A percentile compares a stretch with the other conserved stretches of the same genome.
Evolutionary conservation across 2,329 filamentous ascomycete species (phyloP).

Genomic region (Cladophialophora psammophila): DNA sequence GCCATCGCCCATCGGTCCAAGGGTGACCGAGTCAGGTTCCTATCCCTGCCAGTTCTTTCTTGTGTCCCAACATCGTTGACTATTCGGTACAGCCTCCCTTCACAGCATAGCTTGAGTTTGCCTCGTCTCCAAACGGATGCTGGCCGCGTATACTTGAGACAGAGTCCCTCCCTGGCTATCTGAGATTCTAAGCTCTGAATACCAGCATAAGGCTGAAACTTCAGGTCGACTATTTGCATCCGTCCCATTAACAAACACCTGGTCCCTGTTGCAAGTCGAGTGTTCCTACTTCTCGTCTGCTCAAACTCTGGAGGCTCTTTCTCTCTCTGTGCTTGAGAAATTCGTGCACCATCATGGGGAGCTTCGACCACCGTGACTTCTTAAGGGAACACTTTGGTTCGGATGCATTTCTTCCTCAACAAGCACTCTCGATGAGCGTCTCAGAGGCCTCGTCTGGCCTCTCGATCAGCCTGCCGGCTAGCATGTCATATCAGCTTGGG

Average conservation of each 20-base stretch:
- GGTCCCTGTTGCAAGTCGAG: background rate
- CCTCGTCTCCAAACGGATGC: constrained; percentile 6
- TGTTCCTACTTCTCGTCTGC: constrained; percentile 2
- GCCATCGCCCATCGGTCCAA: background rate
- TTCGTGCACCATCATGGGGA: background rate
- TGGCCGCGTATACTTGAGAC: constrained; percentile 10
- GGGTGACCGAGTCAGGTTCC: background rate
- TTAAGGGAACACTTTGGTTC: background rate
- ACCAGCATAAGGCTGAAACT: constrained; percentile 18
- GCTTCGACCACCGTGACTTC: constrained; percentile 1
- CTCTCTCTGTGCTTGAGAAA: background rate
- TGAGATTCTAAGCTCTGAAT: background rate
- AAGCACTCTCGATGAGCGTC: constrained; percentile 2
- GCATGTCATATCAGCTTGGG: constrained; percentile 8
- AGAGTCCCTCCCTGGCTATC: constrained; percentile 1
- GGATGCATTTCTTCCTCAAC: constrained; percentile 1
- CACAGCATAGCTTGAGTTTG: constrained; percentile 17
- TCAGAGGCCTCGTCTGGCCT: constrained; percentile 10
- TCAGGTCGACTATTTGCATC: constrained; percentile 5
- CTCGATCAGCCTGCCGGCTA: constrained; percentile 8
- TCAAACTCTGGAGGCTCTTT: background rate
- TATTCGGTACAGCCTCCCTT: constrained; percentile 12
- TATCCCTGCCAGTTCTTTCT: constrained; percentile 3
- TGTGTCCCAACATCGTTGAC: constrained; percentile 18
- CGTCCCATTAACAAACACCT: background rate